Evolutionary conservation across 2,329 filamentous ascomycete species (phyloP).

Genomic region (Botryosphaeria agaves): DNA sequence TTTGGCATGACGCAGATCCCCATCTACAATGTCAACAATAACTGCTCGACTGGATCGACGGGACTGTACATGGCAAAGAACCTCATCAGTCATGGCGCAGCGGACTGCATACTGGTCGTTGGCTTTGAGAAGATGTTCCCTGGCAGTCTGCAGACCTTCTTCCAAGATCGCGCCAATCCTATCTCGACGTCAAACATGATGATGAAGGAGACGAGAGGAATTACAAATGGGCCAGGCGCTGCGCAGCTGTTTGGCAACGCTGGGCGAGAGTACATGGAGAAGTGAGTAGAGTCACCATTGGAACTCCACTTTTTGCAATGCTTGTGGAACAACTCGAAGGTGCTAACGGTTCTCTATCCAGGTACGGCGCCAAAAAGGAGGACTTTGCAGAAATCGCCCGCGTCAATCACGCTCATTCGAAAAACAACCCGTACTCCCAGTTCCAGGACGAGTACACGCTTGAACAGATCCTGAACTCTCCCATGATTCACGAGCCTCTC

Average conservation of each 20-base stretch:
- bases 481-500: conserved; percentile 69
- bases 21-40: conserved; percentile 98
- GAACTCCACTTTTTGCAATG: too few species aligned
- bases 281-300: conserved; percentile 41
- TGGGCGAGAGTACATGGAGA: conserved; percentile 86
- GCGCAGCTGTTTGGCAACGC: conserved; percentile 95
- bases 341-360: conserved; percentile 14
- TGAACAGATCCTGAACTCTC: conserved; percentile 59
- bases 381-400: conserved; percentile 94
- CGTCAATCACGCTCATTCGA: conserved; percentile 82
- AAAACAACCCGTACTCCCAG: conserved; percentile 92
- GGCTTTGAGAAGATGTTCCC: conserved; percentile 98
- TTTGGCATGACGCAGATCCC: conserved; percentile 95
- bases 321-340: not conserved
- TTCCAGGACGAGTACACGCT: conserved; percentile 84
- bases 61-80: conserved; percentile 72
- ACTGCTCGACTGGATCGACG: conserved; percentile 90
- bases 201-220: conserved; percentile 67
- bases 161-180: conserved; percentile 71
- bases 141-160: conserved; percentile 69
- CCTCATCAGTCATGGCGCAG: conserved; percentile 61
- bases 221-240: conserved; percentile 68
- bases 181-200: conserved; percentile 54
- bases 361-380: conserved; percentile 62
- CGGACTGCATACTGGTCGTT: conserved; percentile 78